Percentiles rank a stretch among this genome's conserved stretches.
These are phyloP conservation scores for Simmondsia chinensis DNA, from an alignment of 148 eudicot genomes.

Conservation along the genomic window DNA sequence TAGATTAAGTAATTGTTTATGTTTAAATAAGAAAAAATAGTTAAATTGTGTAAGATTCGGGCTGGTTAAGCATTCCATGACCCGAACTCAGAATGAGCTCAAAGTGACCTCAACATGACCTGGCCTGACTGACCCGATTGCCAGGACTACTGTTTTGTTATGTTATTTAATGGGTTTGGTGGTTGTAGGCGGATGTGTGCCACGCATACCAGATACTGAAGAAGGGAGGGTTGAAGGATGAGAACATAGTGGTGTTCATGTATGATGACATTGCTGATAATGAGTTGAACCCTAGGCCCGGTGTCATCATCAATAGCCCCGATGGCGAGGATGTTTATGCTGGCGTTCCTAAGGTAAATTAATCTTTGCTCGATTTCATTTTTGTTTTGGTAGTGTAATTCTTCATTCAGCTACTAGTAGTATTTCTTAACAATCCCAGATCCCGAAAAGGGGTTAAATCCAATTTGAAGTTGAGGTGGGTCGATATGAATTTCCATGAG, in stretches of 20 bases:
- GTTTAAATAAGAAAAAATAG: too few relatives aligned
- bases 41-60: too few relatives aligned
- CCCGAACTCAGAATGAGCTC: too few relatives aligned
- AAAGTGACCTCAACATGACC: neutral
- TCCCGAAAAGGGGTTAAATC: too few relatives aligned
- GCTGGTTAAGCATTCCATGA: too few relatives aligned
- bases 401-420: too few relatives aligned
- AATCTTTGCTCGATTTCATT: neutral
- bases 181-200: conserved; percentile 65
- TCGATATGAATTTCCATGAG: too few relatives aligned
- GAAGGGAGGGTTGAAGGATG: conserved; percentile 68
- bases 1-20: too few relatives aligned
- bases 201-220: conserved; percentile 72
- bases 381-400: too few relatives aligned
- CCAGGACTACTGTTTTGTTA: neutral
- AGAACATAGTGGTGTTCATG: conserved; percentile 64
- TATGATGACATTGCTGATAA: conserved; percentile 70
- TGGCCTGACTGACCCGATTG: neutral
- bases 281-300: conserved; percentile 62
- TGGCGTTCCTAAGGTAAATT: conserved; percentile 38
- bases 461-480: too few relatives aligned
- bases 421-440: too few relatives aligned
- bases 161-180: neutral
- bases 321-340: conserved; percentile 31
- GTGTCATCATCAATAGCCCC: conserved; percentile 77